phyloP scores from a whole-genome alignment of 768 basidiomycete species.

The Agaricus sinodeliciosus region DNA sequence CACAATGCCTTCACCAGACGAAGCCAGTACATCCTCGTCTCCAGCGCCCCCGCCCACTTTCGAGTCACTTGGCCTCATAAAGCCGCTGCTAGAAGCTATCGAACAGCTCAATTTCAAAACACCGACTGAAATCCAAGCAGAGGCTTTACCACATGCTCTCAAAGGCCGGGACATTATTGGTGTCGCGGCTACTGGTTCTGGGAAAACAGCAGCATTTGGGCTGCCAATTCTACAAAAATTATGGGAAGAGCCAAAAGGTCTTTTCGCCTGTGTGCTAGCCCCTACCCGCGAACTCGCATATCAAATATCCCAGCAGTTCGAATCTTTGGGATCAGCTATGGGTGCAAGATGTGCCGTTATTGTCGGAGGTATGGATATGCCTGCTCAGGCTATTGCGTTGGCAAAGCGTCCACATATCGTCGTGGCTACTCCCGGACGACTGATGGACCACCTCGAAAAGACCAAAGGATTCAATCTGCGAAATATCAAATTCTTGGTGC shows the following conservation, averaged over 20 bases:
- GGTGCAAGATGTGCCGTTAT: slow-evolving; percentile 88
- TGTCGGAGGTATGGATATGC: slow-evolving; percentile 93
- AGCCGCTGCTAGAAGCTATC: slow-evolving; percentile 83
- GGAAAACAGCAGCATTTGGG: slow-evolving; percentile 97
- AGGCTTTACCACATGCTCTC: slow-evolving; percentile 81
- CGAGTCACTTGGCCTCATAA: slow-evolving; percentile 79
- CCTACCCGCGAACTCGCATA: slow-evolving; percentile 98
- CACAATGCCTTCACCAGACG: slow-evolving; percentile 57
- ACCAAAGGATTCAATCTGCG: slow-evolving; percentile 95
- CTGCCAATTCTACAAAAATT: slow-evolving; percentile 93
- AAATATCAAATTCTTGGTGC: slow-evolving; percentile 79
- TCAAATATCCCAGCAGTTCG: slow-evolving; percentile 97
- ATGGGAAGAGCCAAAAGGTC: slow-evolving; percentile 91
- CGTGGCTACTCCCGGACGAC: slow-evolving; percentile 90
- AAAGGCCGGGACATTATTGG: slow-evolving; percentile 95
- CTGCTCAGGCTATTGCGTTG: slow-evolving; percentile 84
- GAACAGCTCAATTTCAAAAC: slow-evolving; percentile 73
- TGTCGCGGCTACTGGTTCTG: slow-evolving; percentile 95
- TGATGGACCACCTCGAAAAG: slow-evolving; percentile 92
- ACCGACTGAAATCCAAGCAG: slow-evolving; percentile 88
- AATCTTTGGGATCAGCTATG: slow-evolving; percentile 85
- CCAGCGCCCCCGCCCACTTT: slow-evolving; percentile 47
- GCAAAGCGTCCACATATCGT: slow-evolving; percentile 93
- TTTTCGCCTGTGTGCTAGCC: slow-evolving; percentile 90
- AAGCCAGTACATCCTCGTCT: slow-evolving; percentile 40